Evolutionary conservation across 192 early-diverging fungal genomes (phyloP), one percentile per base, ranked within the genome.

Genomic region (Coemansia umbellata): DNA sequence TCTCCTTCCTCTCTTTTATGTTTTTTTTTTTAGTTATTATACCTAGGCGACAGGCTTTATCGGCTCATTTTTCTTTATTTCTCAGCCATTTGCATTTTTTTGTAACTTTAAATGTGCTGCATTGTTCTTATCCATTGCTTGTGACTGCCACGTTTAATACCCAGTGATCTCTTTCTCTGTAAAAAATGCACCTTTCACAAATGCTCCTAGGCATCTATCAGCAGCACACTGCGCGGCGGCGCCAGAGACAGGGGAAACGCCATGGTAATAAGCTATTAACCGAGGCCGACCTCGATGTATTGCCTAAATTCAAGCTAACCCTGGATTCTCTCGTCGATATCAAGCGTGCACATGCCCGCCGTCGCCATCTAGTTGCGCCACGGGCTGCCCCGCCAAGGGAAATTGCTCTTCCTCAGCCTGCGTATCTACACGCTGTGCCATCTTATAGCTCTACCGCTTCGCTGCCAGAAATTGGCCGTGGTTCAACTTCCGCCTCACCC

Each of bases 261-360:
- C 47, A 28, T 17, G 33, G 15, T 5, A 42, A 42, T 13, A 23
- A 17, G 7, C 53, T 50, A 17, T n/a, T n/a, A n/a, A 31, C 53
- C 2, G 53, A 37, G 15, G 43, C 31, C 5, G 44, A 55, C 2
- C 62, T 72, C 27, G 60, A 49, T 8, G 41, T 41, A 10, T 24
- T 72, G 37, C 64, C 71, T 19, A 54, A 52, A 24, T 74, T 54
- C 45, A 59, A 42, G 15, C 59, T 74, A 14, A 58, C 50, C 0
- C 37, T 32, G 4, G 52, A 58, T 0, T 62, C 54, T 1, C 58
- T 74, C 17, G 33, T 47, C 3, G 71, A 74, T 47, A 74, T 63
- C 22, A 40, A 53, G 6, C 49, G 63, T 5, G 32, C 55, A 6
- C 71, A 60, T 30, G 26, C 31, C 8, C 31, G 27, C n/a, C 71